These are phyloP conservation scores for Teratosphaeria destructans DNA, from an alignment of 2,329 filamentous ascomycete genomes.

Conservation along the genomic window DNA sequence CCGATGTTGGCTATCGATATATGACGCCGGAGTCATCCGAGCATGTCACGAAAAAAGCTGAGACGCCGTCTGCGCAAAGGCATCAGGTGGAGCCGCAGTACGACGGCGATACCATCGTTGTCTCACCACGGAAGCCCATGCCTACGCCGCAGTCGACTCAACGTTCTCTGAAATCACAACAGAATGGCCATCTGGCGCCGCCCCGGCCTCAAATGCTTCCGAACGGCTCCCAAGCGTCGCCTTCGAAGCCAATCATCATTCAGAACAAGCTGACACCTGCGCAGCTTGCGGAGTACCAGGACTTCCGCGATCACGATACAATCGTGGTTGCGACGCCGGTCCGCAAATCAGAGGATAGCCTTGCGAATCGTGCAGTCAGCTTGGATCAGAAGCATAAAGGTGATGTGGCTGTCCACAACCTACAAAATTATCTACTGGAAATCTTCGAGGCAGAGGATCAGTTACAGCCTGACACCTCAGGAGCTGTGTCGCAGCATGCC, in stretches of 20 bases:
- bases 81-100: neutral
- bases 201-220: neutral
- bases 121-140: neutral
- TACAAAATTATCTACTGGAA: constrained; percentile 59
- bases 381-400: constrained; percentile 70
- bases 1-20: constrained; percentile 28
- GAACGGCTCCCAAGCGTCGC: neutral
- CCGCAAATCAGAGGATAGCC: constrained; percentile 3
- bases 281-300: constrained; percentile 24
- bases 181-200: neutral
- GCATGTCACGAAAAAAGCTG: constrained; percentile 1
- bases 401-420: constrained; percentile 59
- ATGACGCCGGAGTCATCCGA: constrained; percentile 19
- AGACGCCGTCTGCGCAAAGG: neutral
- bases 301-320: constrained; percentile 9
- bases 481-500: constrained; percentile 29
- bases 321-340: constrained; percentile 6
- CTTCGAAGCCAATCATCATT: constrained; percentile 10
- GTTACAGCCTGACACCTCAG: constrained; percentile 45
- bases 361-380: constrained; percentile 12
- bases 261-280: constrained; percentile 18
- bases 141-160: neutral
- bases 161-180: neutral
- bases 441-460: constrained; percentile 71
- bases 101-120: neutral